Evolutionary conservation across 164 flowering plant genomes (phyloP).

Genomic region (Platanus orientalis): DNA sequence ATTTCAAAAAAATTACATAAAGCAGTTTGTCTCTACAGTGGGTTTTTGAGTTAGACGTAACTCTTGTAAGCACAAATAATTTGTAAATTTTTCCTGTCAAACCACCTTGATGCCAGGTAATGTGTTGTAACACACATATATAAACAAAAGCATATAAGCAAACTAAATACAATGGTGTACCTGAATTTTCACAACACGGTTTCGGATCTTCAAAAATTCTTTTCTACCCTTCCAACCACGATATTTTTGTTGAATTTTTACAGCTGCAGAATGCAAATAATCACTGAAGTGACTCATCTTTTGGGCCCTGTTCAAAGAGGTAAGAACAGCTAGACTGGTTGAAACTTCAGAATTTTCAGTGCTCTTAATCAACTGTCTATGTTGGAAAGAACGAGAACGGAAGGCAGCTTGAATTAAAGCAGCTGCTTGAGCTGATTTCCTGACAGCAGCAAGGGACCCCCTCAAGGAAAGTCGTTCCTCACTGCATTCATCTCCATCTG

Average conservation of each 20-base stretch:
- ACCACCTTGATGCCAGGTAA: no score
- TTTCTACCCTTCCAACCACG: constrained; percentile 72
- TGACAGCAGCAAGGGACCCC: constrained; percentile 54
- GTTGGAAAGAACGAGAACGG: constrained; percentile 43
- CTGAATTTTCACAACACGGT: constrained; percentile 69
- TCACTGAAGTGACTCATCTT: constrained; percentile 39
- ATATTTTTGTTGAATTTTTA: constrained; percentile 57
- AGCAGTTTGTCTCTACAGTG: no score
- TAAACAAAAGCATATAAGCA: no score
- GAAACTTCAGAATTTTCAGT: constrained; percentile 31
- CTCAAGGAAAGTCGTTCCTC: constrained; percentile 35
- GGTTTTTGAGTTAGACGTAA: no score
- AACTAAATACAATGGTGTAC: constrained; percentile 26
- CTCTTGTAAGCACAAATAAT: no score
- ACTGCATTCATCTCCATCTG: constrained; percentile 7
- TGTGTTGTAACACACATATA: no score
- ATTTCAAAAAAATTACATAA: no score
- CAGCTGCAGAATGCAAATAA: constrained; percentile 55
- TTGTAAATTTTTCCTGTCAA: no score
- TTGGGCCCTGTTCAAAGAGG: constrained; percentile 27
- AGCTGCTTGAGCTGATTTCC: constrained; percentile 66
- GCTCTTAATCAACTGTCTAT: constrained; percentile 31
- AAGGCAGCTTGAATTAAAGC: constrained; percentile 55
- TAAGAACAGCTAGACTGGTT: constrained; percentile 34
- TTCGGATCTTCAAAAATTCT: constrained; percentile 53